Percentiles rank a stretch among this genome's conserved stretches.
Conservation (phyloP, 225 moss, liverwort and hornwort species). For the Physcomitrium patens region DNA sequence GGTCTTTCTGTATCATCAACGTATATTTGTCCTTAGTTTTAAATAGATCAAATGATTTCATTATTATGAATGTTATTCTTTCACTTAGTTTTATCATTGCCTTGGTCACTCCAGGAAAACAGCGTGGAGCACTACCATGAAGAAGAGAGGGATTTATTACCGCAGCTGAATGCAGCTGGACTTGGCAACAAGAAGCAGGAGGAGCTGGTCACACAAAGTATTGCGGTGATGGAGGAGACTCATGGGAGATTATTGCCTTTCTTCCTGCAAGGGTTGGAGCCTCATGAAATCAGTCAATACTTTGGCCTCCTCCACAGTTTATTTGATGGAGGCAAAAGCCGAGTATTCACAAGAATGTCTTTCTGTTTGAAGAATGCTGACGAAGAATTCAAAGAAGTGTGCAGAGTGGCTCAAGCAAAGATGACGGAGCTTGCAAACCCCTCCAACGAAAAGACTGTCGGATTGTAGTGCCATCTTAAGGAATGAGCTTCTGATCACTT, state of each 20-base stretch:
- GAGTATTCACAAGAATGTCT: constrained; percentile 44
- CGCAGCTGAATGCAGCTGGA: constrained; percentile 63
- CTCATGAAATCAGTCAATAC: constrained; percentile 63
- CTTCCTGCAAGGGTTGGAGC: constrained; percentile 53
- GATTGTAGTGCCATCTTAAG: constrained; percentile 28
- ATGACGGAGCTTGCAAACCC: constrained; percentile 54
- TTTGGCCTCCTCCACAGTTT: constrained; percentile 52
- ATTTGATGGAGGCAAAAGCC: constrained; percentile 58
- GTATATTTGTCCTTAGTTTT: too few relatives aligned
- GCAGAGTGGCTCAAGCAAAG: constrained; percentile 62
- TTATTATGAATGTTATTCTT: too few relatives aligned
- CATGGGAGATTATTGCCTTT: constrained; percentile 61
- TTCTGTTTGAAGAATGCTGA: constrained; percentile 62
- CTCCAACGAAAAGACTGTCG: constrained; percentile 50
- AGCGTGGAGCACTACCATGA: constrained; percentile 69
- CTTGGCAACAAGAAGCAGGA: constrained; percentile 63
- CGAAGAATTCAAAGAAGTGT: constrained; percentile 64
- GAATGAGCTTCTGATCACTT: constrained; percentile 23
- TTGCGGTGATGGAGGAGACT: constrained; percentile 68
- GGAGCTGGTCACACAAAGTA: constrained; percentile 51
- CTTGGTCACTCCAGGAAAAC: constrained; percentile 44
- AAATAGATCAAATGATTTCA: too few relatives aligned
- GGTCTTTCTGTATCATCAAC: too few relatives aligned
- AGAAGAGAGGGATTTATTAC: constrained; percentile 64
- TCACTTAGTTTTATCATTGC: not conserved